Percentiles rank a stretch among this genome's conserved stretches.
These are phyloP conservation scores for Beauveria rudraprayagi DNA, from an alignment of 2,329 filamentous ascomycete genomes.

Conservation along the genomic window DNA sequence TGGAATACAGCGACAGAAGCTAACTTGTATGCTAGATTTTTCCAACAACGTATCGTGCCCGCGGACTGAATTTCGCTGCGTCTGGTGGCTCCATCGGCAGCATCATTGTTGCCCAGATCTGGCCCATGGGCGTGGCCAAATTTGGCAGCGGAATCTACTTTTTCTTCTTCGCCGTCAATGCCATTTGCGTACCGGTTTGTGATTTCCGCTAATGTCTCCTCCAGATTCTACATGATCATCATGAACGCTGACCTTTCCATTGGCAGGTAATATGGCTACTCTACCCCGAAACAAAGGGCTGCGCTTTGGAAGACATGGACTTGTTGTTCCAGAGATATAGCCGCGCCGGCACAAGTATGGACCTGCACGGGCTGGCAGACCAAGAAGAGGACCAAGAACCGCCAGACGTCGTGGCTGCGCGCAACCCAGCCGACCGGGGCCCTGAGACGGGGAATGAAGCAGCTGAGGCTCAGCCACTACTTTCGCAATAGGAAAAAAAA, in stretches of 20 bases:
- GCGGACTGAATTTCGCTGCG: slow-evolving; percentile 47
- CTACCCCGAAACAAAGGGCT: slow-evolving; percentile 38
- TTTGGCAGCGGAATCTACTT: slow-evolving; percentile 48
- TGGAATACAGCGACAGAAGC: too few species aligned
- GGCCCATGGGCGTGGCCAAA: slow-evolving; percentile 44
- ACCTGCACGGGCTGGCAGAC: not conserved
- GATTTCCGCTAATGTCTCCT: not conserved
- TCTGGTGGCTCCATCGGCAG: slow-evolving; percentile 48
- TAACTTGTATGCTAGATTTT: slow-evolving; percentile 40
- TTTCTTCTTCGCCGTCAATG: slow-evolving; percentile 47
- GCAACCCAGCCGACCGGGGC: not conserved
- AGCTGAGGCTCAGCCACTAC: not conserved
- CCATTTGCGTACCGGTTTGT: slow-evolving; percentile 37
- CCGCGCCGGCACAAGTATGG: not conserved
- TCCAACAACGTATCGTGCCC: slow-evolving; percentile 47
- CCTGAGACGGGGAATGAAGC: not conserved
- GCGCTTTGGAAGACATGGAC: slow-evolving; percentile 37
- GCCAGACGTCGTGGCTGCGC: not conserved
- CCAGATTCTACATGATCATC: not conserved
- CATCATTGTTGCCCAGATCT: slow-evolving; percentile 45
- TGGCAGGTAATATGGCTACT: slow-evolving; percentile 31
- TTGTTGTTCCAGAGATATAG: slow-evolving; percentile 25
- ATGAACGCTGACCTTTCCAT: not conserved
- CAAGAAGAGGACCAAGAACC: not conserved
- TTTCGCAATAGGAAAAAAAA: not conserved